A percentile compares a stretch with the other conserved stretches of the same genome.
Conservation (phyloP, 805 yeast species). For the Wickerhamiella galacta region DNA sequence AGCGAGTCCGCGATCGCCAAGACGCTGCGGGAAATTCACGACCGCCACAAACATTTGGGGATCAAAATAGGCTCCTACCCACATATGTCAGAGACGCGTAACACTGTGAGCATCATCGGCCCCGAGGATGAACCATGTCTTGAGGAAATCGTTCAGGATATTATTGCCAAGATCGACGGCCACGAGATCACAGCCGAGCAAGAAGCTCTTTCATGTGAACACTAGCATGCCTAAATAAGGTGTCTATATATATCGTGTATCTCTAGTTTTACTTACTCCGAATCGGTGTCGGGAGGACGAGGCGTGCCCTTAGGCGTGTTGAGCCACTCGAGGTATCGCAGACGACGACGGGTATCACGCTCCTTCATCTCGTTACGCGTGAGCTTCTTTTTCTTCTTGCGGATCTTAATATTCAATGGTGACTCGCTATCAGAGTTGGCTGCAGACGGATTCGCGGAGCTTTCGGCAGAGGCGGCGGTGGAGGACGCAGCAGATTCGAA, state of each 20-base stretch:
- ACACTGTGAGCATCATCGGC: conserved; percentile 64
- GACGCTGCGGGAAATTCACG: conserved; percentile 37
- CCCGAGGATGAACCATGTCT: conserved; percentile 24
- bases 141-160: conserved; percentile 29
- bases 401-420: conserved; percentile 90
- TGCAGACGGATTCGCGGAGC: conserved; percentile 29
- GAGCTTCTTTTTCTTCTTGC: conserved; percentile 86
- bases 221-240: background rate
- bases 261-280: conserved; percentile 37
- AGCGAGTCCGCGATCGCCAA: conserved; percentile 60
- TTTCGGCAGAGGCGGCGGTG: conserved; percentile 28
- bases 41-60: conserved; percentile 21
- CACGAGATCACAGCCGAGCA: conserved; percentile 38
- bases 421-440: conserved; percentile 45
- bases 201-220: conserved; percentile 30
- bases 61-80: conserved; percentile 79
- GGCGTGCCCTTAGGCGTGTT: conserved; percentile 97
- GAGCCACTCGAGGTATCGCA: conserved; percentile 88
- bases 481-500: conserved; percentile 64
- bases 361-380: conserved; percentile 90
- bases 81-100: conserved; percentile 44
- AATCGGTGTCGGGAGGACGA: conserved; percentile 83
- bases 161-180: conserved; percentile 36
- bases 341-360: conserved; percentile 84
- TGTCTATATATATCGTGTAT: background rate